A percentile compares a stretch with the other conserved stretches of the same genome.
These are phyloP conservation scores for Haplographium delicatum DNA, from an alignment of 495 filamentous ascomycete species.

Conservation along the genomic window DNA sequence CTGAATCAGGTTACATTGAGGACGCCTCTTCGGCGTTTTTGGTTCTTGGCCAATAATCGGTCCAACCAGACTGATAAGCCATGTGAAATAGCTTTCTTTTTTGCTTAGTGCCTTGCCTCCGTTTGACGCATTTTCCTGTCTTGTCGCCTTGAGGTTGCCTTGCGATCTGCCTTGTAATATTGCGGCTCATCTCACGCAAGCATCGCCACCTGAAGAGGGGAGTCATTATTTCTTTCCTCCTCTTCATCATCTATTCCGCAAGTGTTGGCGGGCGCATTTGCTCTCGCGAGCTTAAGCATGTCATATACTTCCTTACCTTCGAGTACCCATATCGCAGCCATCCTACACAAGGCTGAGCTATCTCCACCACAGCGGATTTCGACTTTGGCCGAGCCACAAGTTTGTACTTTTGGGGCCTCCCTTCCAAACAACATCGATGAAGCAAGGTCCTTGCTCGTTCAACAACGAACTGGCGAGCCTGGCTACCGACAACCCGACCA, in stretches of 20 bases:
- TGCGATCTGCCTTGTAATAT: background rate
- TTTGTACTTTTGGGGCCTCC: background rate
- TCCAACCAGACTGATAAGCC: background rate
- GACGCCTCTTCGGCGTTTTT: background rate
- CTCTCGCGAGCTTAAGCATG: background rate
- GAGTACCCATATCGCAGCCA: background rate
- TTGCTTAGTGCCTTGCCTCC: background rate
- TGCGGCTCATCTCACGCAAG: background rate
- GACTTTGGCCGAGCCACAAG: constrained; percentile 2
- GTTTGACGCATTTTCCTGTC: background rate
- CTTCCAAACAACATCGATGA: background rate
- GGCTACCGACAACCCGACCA: background rate
- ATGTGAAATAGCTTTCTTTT: background rate
- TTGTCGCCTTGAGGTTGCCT: background rate
- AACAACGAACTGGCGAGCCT: constrained; percentile 10
- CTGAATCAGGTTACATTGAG: background rate
- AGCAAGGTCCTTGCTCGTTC: constrained; percentile 3
- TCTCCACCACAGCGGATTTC: constrained; percentile 5
- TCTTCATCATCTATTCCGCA: background rate
- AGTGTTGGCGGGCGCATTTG: background rate
- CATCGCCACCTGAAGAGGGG: background rate
- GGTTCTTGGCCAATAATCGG: background rate
- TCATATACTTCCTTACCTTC: background rate
- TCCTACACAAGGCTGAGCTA: constrained; percentile 2
- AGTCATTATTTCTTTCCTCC: background rate